These are phyloP conservation scores for Pulveroboletus ravenelii DNA, from an alignment of 768 basidiomycete species.

Conservation along the genomic window DNA sequence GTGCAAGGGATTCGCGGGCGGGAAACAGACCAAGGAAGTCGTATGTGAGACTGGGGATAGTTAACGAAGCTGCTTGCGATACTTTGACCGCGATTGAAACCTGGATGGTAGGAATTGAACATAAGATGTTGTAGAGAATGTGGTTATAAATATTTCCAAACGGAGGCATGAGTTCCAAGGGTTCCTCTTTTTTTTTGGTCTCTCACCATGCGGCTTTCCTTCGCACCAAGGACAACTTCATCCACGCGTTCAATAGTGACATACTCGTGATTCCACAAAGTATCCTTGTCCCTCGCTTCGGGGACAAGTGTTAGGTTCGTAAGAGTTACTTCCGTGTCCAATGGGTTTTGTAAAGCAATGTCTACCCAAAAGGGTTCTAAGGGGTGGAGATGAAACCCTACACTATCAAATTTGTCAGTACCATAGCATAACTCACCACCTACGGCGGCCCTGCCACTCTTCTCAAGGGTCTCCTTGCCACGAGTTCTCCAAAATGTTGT, in stretches of 20 bases:
- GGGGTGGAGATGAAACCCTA: constrained; percentile 1
- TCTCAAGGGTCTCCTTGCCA: constrained; percentile 52
- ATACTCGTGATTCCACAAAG: constrained; percentile 33
- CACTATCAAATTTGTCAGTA: not conserved
- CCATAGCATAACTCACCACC: constrained; percentile 43
- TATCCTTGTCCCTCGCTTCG: constrained; percentile 32
- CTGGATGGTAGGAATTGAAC: constrained; percentile 26
- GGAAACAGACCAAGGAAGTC: constrained; percentile 73
- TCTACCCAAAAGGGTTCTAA: constrained; percentile 78
- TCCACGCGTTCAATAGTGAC: constrained; percentile 58
- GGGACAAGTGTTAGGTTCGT: constrained; percentile 56
- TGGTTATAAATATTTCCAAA: not conserved
- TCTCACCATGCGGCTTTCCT: constrained; percentile 62
- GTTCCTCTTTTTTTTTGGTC: not conserved
- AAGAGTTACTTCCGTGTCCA: constrained; percentile 69
- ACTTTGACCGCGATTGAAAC: constrained; percentile 62
- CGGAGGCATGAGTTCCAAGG: not conserved
- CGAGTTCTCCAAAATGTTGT: constrained; percentile 48
- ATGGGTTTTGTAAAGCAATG: constrained; percentile 61
- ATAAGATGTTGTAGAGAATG: too few relatives aligned
- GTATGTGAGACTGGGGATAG: constrained; percentile 55
- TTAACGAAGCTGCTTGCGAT: constrained; percentile 46
- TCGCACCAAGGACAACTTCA: constrained; percentile 57
- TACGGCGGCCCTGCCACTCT: constrained; percentile 55
- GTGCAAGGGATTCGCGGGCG: constrained; percentile 57